These are phyloP conservation scores for Phytophthora pinifolia DNA, from an alignment of 352 stramenopile species.

Conservation along the genomic window DNA sequence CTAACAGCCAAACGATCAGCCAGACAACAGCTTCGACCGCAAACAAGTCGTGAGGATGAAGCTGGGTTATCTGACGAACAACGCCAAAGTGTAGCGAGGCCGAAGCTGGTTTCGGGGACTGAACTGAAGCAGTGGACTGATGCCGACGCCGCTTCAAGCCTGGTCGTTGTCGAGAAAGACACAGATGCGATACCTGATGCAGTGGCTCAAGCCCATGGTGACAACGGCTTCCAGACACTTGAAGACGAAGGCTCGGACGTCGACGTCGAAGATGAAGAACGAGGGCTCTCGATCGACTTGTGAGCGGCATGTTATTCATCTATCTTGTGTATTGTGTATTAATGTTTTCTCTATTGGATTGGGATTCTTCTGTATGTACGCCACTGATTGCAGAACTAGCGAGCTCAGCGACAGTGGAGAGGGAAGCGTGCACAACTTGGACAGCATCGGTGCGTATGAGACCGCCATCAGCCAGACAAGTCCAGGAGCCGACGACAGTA, in stretches of 20 bases:
- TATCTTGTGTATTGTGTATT: conserved; percentile 17
- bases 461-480: not conserved
- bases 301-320: conserved; percentile 30
- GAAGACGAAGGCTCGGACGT: conserved; percentile 12
- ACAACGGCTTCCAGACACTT: not conserved
- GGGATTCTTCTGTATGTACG: conserved; percentile 2
- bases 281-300: conserved; percentile 65
- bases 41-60: not conserved
- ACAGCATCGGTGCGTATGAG: not conserved
- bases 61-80: not conserved
- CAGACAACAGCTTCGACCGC: conserved; percentile 10
- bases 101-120: no score
- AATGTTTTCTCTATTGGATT: conserved; percentile 15
- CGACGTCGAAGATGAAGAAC: conserved; percentile 18
- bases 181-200: not conserved
- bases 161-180: conserved; percentile 1
- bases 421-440: conserved; percentile 2
- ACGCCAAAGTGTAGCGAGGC: not conserved
- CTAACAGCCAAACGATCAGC: conserved; percentile 34
- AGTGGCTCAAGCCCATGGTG: not conserved
- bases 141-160: no score
- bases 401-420: conserved; percentile 17
- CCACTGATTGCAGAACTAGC: conserved; percentile 32
- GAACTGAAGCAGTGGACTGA: no score
- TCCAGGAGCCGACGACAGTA: not conserved